These are phyloP conservation scores for Syzygium malaccense DNA, from an alignment of 441 rosid species.

Conservation along the genomic window DNA sequence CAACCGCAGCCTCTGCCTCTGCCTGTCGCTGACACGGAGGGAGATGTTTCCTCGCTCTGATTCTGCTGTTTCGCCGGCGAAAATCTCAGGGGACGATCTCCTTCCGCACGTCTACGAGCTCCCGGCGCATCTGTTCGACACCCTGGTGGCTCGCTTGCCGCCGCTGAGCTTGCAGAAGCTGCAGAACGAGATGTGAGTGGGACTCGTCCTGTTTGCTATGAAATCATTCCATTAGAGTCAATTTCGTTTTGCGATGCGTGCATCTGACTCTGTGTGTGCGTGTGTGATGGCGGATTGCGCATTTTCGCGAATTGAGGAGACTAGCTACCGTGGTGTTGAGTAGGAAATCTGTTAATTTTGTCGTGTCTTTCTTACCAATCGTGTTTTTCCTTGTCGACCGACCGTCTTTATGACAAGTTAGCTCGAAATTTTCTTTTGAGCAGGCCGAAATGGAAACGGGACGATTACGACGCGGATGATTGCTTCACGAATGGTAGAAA, in stretches of 20 bases:
- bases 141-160: slow-evolving; percentile 42
- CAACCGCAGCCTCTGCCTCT: not conserved
- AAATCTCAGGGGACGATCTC: slow-evolving; percentile 35
- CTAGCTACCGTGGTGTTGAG: not conserved
- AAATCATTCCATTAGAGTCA: not conserved
- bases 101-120: slow-evolving; percentile 44
- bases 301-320: not conserved
- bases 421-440: not conserved
- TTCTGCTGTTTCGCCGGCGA: not conserved
- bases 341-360: not conserved
- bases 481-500: slow-evolving; percentile 40
- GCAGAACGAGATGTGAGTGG: slow-evolving; percentile 51
- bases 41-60: not conserved
- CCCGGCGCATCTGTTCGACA: slow-evolving; percentile 52
- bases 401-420: not conserved
- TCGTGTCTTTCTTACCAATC: not conserved
- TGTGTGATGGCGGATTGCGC: not conserved
- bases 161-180: slow-evolving; percentile 64
- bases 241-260: not conserved
- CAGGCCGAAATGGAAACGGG: slow-evolving; percentile 48
- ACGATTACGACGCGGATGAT: slow-evolving; percentile 33
- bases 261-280: not conserved
- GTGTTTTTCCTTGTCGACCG: not conserved
- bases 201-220: not conserved
- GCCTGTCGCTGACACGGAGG: not conserved